Base-by-base conservation (phyloP, 1,284 basidiomycete species). In the Cryptococcus sp. region DNA sequence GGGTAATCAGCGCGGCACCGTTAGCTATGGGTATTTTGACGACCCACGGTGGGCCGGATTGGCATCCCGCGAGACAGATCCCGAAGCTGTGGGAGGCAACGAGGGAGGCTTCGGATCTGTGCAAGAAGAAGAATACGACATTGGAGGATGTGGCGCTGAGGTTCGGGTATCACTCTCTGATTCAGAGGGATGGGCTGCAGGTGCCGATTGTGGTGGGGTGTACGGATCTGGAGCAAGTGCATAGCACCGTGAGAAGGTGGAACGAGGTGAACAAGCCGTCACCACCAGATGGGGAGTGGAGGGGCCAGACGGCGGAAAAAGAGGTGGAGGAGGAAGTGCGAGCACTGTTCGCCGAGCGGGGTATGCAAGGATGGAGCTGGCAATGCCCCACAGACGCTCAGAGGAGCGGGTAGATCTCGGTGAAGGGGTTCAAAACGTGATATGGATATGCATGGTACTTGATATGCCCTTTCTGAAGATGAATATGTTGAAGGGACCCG, bases 11-110 rank as follows among this genome's bases (percentile, higher is more conserved):
- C 36, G 95, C 93, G 4, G 92, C 91, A 0, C 95, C 95, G 2
- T 82, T 98, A 52, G 87, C 85, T 66, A 98, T 98, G 94, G 91
- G 90, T 0, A 82, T 97, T 1, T 81, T 98, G 40, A 87, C 87
- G 0, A 79, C 82, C 4, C 64, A 73, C 2, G 80, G 78, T 0
- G 82, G 84, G 2, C 89, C 90, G 0, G 52, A 73, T 0, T 98
- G 94, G 95, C 94, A 97, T 71, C 93, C 94, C 8, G 90, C 89
- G 3, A 55, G 62, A 39, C 38, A 53, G 3, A 55, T 58, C 2
- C 36, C 62, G 16, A 38, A 43, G 9, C 35, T 73, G 15, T 62
- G 52, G 23, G 54, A 55, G 2, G 66, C 66, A 1, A 64, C 65
- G 1, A 45, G 60, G 9, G 60, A 67, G 36, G 73, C 70, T 0